These are phyloP conservation scores for Metschnikowia matae DNA, from an alignment of 805 yeast species.

Conservation along the genomic window DNA sequence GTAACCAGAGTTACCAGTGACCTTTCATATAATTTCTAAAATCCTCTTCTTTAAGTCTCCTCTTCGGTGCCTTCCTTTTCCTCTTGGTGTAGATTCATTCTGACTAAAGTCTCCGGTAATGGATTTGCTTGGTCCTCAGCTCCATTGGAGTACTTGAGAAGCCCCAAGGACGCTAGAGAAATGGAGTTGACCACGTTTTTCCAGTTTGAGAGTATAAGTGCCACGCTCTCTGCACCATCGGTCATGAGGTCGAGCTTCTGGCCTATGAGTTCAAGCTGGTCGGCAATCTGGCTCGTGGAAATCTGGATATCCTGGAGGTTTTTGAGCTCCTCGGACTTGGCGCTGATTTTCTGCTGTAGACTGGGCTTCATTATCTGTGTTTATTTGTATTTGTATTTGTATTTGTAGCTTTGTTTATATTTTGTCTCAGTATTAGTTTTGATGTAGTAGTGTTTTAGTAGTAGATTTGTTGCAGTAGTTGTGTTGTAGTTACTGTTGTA, in stretches of 20 bases:
- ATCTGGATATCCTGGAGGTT: conserved; percentile 45
- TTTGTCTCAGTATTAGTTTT: no score
- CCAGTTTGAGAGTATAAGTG: conserved; percentile 61
- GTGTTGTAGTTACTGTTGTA: no score
- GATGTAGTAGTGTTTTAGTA: no score
- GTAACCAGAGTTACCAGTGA: no score
- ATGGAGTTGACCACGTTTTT: conserved; percentile 56
- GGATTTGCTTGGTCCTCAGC: conserved; percentile 46
- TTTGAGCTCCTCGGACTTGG: conserved; percentile 50
- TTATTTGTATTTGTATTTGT: no score
- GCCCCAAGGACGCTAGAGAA: conserved; percentile 55
- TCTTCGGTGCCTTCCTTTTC: neutral
- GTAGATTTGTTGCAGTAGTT: no score
- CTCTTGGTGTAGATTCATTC: conserved; percentile 43
- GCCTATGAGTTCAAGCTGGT: conserved; percentile 47
- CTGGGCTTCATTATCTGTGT: conserved; percentile 6
- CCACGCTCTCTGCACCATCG: conserved; percentile 59
- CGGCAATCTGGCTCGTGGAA: conserved; percentile 43
- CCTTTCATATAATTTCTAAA: no score
- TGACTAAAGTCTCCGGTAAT: conserved; percentile 61
- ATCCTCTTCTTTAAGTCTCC: neutral
- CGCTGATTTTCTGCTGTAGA: conserved; percentile 30
- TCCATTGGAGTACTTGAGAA: conserved; percentile 35
- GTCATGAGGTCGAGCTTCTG: conserved; percentile 45
- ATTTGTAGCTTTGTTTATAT: no score